A percentile compares a stretch with the other conserved stretches of the same genome.
These are phyloP conservation scores for Trichoderma atroviride DNA, from an alignment of 2,329 filamentous ascomycete species.

Conservation along the genomic window DNA sequence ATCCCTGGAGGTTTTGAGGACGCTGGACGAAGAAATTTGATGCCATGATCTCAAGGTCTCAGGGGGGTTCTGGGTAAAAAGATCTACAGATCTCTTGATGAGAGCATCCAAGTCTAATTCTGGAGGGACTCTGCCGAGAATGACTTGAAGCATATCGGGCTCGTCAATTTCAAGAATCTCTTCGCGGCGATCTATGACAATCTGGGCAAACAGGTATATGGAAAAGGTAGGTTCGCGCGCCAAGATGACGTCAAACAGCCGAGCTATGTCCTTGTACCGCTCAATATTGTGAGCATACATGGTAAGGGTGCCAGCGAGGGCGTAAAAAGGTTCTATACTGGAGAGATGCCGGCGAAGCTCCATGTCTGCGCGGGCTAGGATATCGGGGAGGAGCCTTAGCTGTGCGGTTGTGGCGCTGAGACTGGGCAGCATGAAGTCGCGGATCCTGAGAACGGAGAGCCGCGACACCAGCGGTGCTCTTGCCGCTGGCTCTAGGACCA, in stretches of 20 bases:
- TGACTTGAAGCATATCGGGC: constrained; percentile 88
- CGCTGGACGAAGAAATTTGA: constrained; percentile 72
- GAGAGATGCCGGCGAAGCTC: constrained; percentile 75
- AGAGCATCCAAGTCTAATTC: constrained; percentile 79
- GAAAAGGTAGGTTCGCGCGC: constrained; percentile 85
- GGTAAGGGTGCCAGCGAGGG: constrained; percentile 88
- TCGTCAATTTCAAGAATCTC: constrained; percentile 93
- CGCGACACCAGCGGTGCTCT: constrained; percentile 70
- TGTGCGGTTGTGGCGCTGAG: constrained; percentile 80
- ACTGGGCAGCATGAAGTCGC: constrained; percentile 95
- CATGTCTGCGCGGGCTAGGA: constrained; percentile 73
- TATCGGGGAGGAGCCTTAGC: constrained; percentile 82
- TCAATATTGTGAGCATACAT: constrained; percentile 97
- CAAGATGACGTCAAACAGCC: constrained; percentile 89
- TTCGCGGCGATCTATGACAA: constrained; percentile 75
- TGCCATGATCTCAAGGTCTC: constrained; percentile 72
- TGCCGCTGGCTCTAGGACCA: constrained; percentile 70
- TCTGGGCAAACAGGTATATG: constrained; percentile 89
- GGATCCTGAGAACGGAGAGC: constrained; percentile 86
- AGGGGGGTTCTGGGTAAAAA: constrained; percentile 72
- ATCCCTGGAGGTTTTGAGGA: constrained; percentile 78
- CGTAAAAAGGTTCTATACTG: constrained; percentile 83
- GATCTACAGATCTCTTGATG: constrained; percentile 63
- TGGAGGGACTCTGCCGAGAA: constrained; percentile 82
- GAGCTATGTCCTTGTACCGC: constrained; percentile 82